phyloP scores from a whole-genome alignment of 108 stramenopile genomes.

The Conticribra weissflogii region DNA sequence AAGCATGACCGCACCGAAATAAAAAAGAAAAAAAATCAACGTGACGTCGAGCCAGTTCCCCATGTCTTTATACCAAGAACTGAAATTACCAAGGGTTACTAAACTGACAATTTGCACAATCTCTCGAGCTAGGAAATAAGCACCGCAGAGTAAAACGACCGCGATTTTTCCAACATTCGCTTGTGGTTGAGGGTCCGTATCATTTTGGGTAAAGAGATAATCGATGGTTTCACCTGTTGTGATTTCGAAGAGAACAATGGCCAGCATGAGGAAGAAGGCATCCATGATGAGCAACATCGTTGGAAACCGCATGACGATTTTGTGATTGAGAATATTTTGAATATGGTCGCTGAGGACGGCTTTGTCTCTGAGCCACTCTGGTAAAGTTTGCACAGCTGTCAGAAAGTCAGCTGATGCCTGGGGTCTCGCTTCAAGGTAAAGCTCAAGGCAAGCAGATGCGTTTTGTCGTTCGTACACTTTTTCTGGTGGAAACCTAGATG shows the following conservation, averaged over 20 bases:
- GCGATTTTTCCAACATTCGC: constrained; percentile 6
- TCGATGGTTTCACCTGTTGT: constrained; percentile 71
- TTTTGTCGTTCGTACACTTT: constrained; percentile 46
- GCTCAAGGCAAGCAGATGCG: constrained; percentile 65
- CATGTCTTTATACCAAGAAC: constrained; percentile 70
- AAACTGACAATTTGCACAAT: constrained; percentile 55
- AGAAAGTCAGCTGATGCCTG: constrained; percentile 72
- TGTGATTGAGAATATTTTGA: constrained; percentile 67
- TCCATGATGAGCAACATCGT: constrained; percentile 81
- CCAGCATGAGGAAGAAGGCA: constrained; percentile 60
- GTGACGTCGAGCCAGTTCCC: constrained; percentile 81
- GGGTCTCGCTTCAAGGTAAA: constrained; percentile 73
- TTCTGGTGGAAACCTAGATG: constrained; percentile 33
- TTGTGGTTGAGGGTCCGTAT: not conserved
- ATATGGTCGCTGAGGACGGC: constrained; percentile 81
- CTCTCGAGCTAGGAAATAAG: constrained; percentile 50
- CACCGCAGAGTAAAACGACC: constrained; percentile 28
- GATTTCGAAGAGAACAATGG: constrained; percentile 77
- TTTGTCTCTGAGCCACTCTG: constrained; percentile 81
- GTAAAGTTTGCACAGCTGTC: constrained; percentile 78
- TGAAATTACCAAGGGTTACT: constrained; percentile 53
- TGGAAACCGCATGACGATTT: constrained; percentile 81
- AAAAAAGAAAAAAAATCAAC: constrained; percentile 73
- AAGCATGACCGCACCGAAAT: constrained; percentile 71
- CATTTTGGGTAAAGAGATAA: constrained; percentile 34